phyloP scores from a whole-genome alignment of 306 rosid species.

The Carpinus viminea region DNA sequence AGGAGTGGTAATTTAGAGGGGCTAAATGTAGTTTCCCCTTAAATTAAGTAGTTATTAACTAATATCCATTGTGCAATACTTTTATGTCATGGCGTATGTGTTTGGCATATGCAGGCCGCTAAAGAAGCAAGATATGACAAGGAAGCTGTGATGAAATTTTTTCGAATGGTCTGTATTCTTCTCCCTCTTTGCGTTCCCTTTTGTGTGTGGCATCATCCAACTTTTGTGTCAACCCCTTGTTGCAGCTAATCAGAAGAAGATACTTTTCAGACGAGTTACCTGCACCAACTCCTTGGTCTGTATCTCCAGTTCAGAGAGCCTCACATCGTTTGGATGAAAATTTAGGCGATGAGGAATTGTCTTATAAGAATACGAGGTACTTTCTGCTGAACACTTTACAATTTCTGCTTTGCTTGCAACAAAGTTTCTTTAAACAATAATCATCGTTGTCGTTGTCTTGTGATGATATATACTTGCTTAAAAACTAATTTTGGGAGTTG shows the following conservation, averaged over 20 bases:
- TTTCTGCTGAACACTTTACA: background rate
- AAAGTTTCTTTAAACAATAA: slow-evolving; percentile 14
- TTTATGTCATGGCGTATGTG: slow-evolving; percentile 19
- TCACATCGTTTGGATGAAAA: slow-evolving; percentile 70
- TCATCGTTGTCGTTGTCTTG: background rate
- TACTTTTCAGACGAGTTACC: slow-evolving; percentile 86
- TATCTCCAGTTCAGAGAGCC: slow-evolving; percentile 57
- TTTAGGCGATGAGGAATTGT: slow-evolving; percentile 61
- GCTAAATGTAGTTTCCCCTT: background rate
- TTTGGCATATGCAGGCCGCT: slow-evolving; percentile 69
- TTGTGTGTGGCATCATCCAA: slow-evolving; percentile 26
- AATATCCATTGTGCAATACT: background rate
- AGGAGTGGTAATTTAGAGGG: no score
- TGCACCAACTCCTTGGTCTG: slow-evolving; percentile 64
- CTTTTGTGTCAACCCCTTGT: slow-evolving; percentile 29
- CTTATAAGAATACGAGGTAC: slow-evolving; percentile 61
- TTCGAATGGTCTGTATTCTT: slow-evolving; percentile 67
- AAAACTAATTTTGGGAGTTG: background rate
- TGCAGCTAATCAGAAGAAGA: slow-evolving; percentile 88
- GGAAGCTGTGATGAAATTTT: slow-evolving; percentile 87
- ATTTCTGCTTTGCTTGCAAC: slow-evolving; percentile 13
- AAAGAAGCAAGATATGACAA: slow-evolving; percentile 94
- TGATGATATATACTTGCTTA: slow-evolving; percentile 3
- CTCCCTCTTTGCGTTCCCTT: background rate
- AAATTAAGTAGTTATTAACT: background rate